Evolutionary conservation across 768 basidiomycete species (phyloP), one percentile per base, ranked within the genome.

Genomic region (Leucosporidium yakuticum): DNA sequence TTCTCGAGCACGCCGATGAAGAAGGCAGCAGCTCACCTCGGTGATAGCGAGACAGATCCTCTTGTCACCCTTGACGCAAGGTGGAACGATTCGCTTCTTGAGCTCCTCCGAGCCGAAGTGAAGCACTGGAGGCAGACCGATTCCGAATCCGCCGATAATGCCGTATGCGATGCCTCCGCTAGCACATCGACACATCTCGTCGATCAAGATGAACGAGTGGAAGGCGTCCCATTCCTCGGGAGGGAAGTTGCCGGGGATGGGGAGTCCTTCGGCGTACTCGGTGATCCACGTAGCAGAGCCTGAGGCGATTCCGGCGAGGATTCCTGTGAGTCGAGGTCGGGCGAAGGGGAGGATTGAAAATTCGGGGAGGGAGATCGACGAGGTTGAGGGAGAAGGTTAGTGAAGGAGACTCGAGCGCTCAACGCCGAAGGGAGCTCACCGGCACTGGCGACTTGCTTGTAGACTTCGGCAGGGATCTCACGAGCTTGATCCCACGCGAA

Each of bases 21-120:
- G n/a, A 34, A 8, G 29, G 32, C 14, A 17, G 20, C 11, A 19
- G 34, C 69, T 27, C n/a, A 70, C 70, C 62, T 76, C 76, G 9
- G 74, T 76, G 60, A 76, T 75, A 23, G 74, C 76, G 19, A 76
- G 68, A 62, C 74, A 75, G 49, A 76, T 60, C 4, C 74, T 47
- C 53, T 75, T 74, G 62, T 75, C 67, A 39, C 75, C 75, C 9
- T 32, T n/a, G 15, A 76, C 17, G 49, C 74, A 67, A 1, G 72
- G 69, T 32, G 73, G 73, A 0, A 76, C 62, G 36, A 76, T 62
- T n/a, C 59, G 44, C 48, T 73, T 57, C 64, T 76, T 67, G 15
- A 76, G 64, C 27, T 44, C 62, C 31, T 69, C 64, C 17, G 59
- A 62, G 23, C 75, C 75, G 47, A 62, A 76, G 55, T 69, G 62